Percentiles rank a stretch among this genome's conserved stretches.
phyloP scores from a whole-genome alignment of 2,329 filamentous ascomycete species.

The Pseudogymnoascus verrucosus region DNA sequence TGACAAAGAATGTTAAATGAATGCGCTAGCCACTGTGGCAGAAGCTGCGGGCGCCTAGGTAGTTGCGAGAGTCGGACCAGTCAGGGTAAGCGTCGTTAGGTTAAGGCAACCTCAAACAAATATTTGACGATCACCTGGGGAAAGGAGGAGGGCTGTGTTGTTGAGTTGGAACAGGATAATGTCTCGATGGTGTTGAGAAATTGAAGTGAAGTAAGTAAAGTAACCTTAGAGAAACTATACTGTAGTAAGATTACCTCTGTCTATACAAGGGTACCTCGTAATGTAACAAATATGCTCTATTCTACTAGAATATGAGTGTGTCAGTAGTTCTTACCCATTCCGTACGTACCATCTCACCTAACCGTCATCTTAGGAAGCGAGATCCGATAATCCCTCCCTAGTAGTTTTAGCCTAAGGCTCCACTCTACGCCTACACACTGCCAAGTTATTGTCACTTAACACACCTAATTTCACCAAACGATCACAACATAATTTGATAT shows the following conservation, averaged over 20 bases:
- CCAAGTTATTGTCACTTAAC: neutral
- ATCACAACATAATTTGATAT: slow-evolving; percentile 3
- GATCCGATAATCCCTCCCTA: neutral
- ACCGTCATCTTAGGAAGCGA: slow-evolving; percentile 1
- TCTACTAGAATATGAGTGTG: neutral
- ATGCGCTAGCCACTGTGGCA: neutral
- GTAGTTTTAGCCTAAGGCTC: neutral
- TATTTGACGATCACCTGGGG: neutral
- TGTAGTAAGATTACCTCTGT: no score
- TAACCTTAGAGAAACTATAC: no score
- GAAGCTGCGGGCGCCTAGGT: neutral
- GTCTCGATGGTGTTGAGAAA: no score
- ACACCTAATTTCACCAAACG: neutral
- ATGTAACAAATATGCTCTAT: neutral
- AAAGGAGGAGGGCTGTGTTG: neutral
- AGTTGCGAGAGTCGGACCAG: neutral
- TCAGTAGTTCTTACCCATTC: neutral
- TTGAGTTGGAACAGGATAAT: neutral
- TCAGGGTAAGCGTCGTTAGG: neutral
- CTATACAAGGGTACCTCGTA: neutral
- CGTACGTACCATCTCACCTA: neutral
- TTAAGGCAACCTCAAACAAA: neutral
- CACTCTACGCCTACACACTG: neutral
- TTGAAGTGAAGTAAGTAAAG: no score
- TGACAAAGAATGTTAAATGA: neutral